Evolutionary conservation across 257 asterid genomes (phyloP).

Genomic region (Salvia splendens): DNA sequence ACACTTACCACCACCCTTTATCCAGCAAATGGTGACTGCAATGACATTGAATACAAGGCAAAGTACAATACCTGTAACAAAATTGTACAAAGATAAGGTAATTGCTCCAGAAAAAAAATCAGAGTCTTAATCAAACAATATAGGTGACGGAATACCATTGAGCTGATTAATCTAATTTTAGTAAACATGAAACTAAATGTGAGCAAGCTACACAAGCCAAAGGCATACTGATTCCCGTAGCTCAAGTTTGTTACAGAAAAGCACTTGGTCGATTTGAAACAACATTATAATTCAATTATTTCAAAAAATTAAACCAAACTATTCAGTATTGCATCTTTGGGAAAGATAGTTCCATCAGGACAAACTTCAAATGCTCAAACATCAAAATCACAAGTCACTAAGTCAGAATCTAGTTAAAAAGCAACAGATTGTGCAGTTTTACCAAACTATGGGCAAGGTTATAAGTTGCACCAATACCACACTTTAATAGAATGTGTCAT

Average conservation of each 20-base stretch:
- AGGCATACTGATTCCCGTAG: conserved; percentile 14
- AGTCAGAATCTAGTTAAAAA: background rate
- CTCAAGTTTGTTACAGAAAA: background rate
- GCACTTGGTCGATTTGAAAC: conserved; percentile 14
- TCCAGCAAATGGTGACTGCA: conserved; percentile 88
- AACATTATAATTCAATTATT: conserved; percentile 15
- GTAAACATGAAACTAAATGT: background rate
- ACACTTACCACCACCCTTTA: conserved; percentile 82
- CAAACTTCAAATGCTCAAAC: background rate
- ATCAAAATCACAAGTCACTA: conserved; percentile 4
- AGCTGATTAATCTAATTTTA: conserved; percentile 6
- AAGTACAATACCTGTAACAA: conserved; percentile 75
- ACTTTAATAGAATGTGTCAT: background rate
- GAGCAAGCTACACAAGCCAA: conserved; percentile 15
- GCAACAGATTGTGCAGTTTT: conserved; percentile 3
- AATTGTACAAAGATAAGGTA: conserved; percentile 20
- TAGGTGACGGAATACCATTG: conserved; percentile 14
- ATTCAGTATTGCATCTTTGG: background rate
- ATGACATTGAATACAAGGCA: conserved; percentile 86
- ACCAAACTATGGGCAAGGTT: conserved; percentile 5
- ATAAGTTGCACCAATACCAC: background rate
- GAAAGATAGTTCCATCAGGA: conserved; percentile 13
- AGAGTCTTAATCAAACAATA: conserved; percentile 22
- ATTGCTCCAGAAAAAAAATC: background rate
- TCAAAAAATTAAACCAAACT: conserved; percentile 13